Percentiles rank a stretch among this genome's conserved stretches.
phyloP scores from a whole-genome alignment of 2,329 filamentous ascomycete genomes.

The Coniochaeta hoffmannii region DNA sequence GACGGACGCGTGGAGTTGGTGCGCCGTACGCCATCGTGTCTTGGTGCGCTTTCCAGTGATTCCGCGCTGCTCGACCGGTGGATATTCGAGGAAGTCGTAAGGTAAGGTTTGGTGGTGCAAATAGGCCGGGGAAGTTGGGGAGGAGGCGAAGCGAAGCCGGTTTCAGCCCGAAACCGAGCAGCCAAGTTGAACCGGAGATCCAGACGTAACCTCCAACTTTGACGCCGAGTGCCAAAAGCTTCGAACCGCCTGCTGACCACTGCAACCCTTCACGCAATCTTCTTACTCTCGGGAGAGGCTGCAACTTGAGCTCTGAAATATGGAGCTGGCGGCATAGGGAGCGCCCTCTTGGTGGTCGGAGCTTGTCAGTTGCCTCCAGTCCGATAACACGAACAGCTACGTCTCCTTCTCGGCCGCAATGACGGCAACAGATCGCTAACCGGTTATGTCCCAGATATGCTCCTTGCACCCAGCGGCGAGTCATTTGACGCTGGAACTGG shows the following conservation, averaged over 20 bases:
- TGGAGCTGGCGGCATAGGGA: slow-evolving; percentile 59
- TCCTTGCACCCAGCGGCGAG: slow-evolving; percentile 95
- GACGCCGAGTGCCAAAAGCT: not conserved
- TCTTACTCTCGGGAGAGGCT: not conserved
- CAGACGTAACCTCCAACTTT: not conserved
- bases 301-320: slow-evolving; percentile 66
- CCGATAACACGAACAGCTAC: not conserved
- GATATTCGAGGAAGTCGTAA: no score
- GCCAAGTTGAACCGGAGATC: no score
- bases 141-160: no score
- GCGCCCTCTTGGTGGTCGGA: slow-evolving; percentile 66
- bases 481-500: slow-evolving; percentile 61
- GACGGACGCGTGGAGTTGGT: no score
- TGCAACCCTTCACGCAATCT: not conserved
- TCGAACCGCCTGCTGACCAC: not conserved
- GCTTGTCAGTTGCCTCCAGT: slow-evolving; percentile 73
- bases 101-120: no score
- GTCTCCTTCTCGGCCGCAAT: not conserved
- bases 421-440: not conserved
- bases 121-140: no score
- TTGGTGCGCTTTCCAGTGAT: no score
- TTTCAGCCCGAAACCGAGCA: no score
- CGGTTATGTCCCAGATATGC: slow-evolving; percentile 67
- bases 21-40: no score
- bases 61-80: no score